Evolutionary conservation across 345 rosid genomes (phyloP).

Genomic region (Excoecaria agallocha): DNA sequence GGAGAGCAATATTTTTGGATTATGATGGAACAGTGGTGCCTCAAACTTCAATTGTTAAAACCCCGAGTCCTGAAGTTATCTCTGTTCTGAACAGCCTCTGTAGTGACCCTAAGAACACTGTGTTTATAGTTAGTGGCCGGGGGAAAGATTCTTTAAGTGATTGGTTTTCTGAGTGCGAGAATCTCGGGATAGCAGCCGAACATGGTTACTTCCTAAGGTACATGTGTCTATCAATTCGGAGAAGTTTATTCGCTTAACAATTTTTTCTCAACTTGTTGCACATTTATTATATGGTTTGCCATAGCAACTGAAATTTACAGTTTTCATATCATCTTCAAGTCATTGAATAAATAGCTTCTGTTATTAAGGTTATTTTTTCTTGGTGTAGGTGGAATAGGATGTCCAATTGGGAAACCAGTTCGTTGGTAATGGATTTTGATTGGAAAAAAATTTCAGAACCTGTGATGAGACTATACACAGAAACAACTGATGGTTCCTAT

Average conservation of each 20-base stretch:
- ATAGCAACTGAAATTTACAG: background rate
- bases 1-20: constrained; percentile 46
- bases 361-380: background rate
- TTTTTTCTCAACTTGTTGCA: background rate
- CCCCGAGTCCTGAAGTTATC: constrained; percentile 30
- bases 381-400: constrained; percentile 47
- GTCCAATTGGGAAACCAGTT: constrained; percentile 51
- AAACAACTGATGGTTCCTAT: constrained; percentile 62
- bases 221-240: background rate
- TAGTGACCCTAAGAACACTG: constrained; percentile 34
- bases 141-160: constrained; percentile 35
- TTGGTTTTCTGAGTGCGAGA: constrained; percentile 35
- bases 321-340: background rate
- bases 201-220: constrained; percentile 42
- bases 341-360: background rate
- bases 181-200: constrained; percentile 48
- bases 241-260: background rate
- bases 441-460: constrained; percentile 60
- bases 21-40: constrained; percentile 49
- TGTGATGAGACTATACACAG: constrained; percentile 54
- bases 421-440: constrained; percentile 38
- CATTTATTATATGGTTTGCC: background rate
- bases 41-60: constrained; percentile 29
- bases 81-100: constrained; percentile 35
- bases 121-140: constrained; percentile 48